A percentile compares a stretch with the other conserved stretches of the same genome.
phyloP scores from a whole-genome alignment of 805 yeast species.

The Sungouiella blattae region DNA sequence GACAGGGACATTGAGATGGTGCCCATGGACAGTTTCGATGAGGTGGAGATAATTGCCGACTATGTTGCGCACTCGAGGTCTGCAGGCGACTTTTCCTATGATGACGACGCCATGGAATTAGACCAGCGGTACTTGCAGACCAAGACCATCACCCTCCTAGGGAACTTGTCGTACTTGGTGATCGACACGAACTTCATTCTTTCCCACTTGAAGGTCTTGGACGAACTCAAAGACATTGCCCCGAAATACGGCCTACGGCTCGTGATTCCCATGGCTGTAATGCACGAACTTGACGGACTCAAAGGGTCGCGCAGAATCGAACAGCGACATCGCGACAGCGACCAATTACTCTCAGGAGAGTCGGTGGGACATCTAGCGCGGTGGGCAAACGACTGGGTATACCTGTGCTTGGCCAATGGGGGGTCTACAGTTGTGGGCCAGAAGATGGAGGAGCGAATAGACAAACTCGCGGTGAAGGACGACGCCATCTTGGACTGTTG shows the following conservation, averaged over 20 bases:
- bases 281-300: slow-evolving; percentile 80
- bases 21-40: slow-evolving; percentile 44
- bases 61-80: slow-evolving; percentile 23
- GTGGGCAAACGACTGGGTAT: slow-evolving; percentile 77
- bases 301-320: slow-evolving; percentile 41
- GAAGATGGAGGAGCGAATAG: slow-evolving; percentile 49
- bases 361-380: slow-evolving; percentile 60
- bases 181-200: slow-evolving; percentile 83
- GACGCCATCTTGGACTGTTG: slow-evolving; percentile 88
- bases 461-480: slow-evolving; percentile 51
- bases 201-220: slow-evolving; percentile 60
- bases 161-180: slow-evolving; percentile 45
- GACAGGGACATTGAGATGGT: slow-evolving; percentile 46
- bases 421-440: slow-evolving; percentile 62
- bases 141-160: slow-evolving; percentile 12
- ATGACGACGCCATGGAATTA: slow-evolving; percentile 15
- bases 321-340: slow-evolving; percentile 9
- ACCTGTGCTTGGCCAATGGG: slow-evolving; percentile 49
- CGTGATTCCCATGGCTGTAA: slow-evolving; percentile 67
- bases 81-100: slow-evolving; percentile 4
- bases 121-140: slow-evolving; percentile 13
- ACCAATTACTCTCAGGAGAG: background rate
- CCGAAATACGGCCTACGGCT: slow-evolving; percentile 44
- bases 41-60: slow-evolving; percentile 42
- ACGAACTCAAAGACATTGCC: slow-evolving; percentile 44